Evolutionary conservation across 2,329 filamentous ascomycete genomes (phyloP).

Genomic region (Acrodontium crateriforme): DNA sequence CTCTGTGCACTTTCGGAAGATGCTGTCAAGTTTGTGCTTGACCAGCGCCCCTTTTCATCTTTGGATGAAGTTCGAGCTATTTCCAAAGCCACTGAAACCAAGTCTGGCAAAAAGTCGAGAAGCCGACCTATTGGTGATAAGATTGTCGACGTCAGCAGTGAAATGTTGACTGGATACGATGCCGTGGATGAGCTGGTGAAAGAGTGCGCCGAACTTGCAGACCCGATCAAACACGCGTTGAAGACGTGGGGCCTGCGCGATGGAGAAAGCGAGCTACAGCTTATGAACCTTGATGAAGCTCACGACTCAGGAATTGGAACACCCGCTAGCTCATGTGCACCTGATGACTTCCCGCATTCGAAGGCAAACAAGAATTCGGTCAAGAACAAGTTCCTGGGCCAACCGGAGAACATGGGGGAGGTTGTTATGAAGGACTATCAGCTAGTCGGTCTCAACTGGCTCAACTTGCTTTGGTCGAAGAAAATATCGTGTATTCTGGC

Average conservation of each 20-base stretch:
- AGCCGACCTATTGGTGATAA: conserved; percentile 47
- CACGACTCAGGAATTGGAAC: conserved; percentile 58
- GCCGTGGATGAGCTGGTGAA: conserved; percentile 72
- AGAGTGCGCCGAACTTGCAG: conserved; percentile 59
- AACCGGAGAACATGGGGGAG: conserved; percentile 67
- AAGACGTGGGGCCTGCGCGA: conserved; percentile 54
- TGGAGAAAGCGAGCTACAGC: conserved; percentile 46
- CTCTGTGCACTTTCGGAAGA: conserved; percentile 63
- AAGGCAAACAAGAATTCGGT: conserved; percentile 30
- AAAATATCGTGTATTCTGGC: conserved; percentile 80
- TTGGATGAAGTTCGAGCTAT: conserved; percentile 55
- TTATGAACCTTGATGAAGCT: conserved; percentile 39
- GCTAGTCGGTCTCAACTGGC: conserved; percentile 87
- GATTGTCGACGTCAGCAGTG: conserved; percentile 50
- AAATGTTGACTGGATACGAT: conserved; percentile 67
- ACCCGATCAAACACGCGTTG: conserved; percentile 51
- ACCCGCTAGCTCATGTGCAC: conserved; percentile 29
- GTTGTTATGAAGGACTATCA: conserved; percentile 85
- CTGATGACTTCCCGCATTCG: conserved; percentile 14
- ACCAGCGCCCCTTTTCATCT: conserved; percentile 57
- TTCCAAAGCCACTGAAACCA: conserved; percentile 37
- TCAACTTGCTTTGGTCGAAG: conserved; percentile 67
- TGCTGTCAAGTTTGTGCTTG: conserved; percentile 54
- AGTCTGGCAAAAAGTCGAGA: conserved; percentile 37
- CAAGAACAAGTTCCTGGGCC: conserved; percentile 38